Evolutionary conservation across 306 rosid genomes (phyloP).

Genomic region (Fragaria vesca): DNA sequence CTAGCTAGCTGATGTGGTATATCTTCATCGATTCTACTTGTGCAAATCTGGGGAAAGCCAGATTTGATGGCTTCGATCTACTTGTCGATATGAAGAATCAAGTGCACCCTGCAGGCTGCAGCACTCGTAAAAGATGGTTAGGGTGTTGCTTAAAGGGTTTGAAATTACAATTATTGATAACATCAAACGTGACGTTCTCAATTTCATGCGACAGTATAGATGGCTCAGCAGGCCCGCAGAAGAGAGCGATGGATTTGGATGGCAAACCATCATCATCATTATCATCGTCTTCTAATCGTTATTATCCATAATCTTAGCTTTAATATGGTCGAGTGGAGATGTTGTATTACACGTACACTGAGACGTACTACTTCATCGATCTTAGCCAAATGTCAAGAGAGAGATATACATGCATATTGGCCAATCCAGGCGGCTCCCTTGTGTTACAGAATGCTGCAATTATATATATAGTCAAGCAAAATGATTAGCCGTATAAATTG

Average conservation of each 20-base stretch:
- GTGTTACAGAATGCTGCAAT: neutral
- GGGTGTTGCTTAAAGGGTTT: neutral
- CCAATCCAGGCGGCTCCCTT: neutral
- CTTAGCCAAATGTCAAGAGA: neutral
- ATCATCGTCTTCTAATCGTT: neutral
- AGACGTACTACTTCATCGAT: neutral
- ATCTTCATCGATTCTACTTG: no score
- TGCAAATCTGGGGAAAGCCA: no score
- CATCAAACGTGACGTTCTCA: conserved; percentile 9
- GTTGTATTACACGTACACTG: neutral
- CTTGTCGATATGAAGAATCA: neutral
- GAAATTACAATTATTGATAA: neutral
- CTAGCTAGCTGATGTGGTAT: no score
- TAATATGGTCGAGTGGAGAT: neutral
- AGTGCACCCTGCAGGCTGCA: neutral
- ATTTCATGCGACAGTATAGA: neutral
- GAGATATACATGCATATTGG: neutral
- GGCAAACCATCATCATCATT: neutral
- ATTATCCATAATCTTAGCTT: neutral
- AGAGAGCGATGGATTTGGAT: neutral
- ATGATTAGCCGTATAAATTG: no score
- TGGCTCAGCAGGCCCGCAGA: neutral
- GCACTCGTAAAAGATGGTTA: neutral
- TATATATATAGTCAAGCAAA: no score
- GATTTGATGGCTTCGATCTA: neutral